phyloP scores from a whole-genome alignment of 2,329 filamentous ascomycete species.

The Talaromyces rugulosus region DNA sequence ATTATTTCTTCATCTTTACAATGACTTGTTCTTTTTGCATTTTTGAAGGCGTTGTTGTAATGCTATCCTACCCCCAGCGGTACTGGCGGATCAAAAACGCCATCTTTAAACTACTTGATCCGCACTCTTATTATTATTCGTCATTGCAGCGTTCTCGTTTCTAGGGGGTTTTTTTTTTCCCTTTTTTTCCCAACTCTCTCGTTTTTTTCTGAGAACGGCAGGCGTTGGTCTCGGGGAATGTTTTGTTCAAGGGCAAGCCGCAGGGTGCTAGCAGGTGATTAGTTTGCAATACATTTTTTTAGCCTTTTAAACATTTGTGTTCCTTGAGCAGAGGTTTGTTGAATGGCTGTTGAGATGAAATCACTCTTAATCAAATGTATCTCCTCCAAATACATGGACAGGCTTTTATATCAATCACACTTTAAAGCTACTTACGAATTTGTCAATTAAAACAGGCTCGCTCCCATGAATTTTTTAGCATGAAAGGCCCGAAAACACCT shows the following conservation, averaged over 20 bases:
- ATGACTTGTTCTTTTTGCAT: constrained; percentile 8
- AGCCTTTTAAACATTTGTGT: not conserved
- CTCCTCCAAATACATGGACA: not conserved
- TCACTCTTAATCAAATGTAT: not conserved
- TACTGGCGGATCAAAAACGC: not conserved
- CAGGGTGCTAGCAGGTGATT: not conserved
- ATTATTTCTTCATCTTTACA: not conserved
- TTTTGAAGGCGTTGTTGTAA: constrained; percentile 12
- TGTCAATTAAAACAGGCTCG: not conserved
- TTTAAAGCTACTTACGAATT: too few relatives aligned
- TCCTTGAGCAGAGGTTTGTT: not conserved
- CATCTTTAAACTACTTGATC: not conserved
- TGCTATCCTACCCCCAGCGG: constrained; percentile 2
- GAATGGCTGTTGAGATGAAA: not conserved
- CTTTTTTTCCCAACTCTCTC: not conserved
- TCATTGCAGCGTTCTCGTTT: constrained; percentile 11
- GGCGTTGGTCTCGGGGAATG: not conserved
- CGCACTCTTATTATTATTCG: not conserved
- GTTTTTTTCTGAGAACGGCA: not conserved
- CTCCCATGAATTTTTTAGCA: not conserved
- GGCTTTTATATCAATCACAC: not conserved
- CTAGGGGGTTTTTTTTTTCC: not conserved
- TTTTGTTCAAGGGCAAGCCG: not conserved
- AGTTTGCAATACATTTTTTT: not conserved
- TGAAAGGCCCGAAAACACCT: not conserved